A percentile compares a stretch with the other conserved stretches of the same genome.
These are phyloP conservation scores for Capsicum pubescens DNA, from an alignment of 257 asterid genomes.

Conservation along the genomic window DNA sequence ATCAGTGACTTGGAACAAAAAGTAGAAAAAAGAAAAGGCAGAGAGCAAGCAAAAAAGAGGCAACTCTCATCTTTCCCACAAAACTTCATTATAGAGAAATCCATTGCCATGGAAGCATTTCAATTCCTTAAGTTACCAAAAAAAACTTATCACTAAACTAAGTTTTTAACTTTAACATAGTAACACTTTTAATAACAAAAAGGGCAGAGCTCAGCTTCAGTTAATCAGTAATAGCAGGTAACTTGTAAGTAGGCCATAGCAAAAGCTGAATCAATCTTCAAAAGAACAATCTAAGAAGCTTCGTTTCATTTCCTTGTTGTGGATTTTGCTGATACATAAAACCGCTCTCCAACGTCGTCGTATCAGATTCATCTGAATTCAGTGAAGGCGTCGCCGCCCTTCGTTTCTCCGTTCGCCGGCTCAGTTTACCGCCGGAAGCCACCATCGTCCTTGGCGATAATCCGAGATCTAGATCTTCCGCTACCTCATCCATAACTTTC, in stretches of 20 bases:
- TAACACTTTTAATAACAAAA: neutral
- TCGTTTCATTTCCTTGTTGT: conserved; percentile 33
- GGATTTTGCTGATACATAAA: conserved; percentile 41
- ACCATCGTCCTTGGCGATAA: conserved; percentile 32
- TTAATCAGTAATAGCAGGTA: neutral
- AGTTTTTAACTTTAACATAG: neutral
- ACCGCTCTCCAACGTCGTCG: conserved; percentile 71
- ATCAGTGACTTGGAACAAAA: conserved; percentile 12
- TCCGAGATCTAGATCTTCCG: conserved; percentile 39
- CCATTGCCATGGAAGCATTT: conserved; percentile 34
- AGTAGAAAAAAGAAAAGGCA: neutral
- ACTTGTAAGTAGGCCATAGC: neutral
- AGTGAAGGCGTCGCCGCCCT: conserved; percentile 48
- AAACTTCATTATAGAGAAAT: conserved; percentile 32
- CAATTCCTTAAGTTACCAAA: conserved; percentile 17
- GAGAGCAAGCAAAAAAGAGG: conserved; percentile 18
- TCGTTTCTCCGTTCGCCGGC: conserved; percentile 34
- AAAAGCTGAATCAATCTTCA: conserved; percentile 10
- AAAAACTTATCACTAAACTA: neutral
- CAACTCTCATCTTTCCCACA: conserved; percentile 43
- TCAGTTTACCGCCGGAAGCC: conserved; percentile 34
- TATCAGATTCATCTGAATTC: conserved; percentile 63
- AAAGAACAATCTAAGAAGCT: conserved; percentile 62
- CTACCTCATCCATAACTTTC: conserved; percentile 25
- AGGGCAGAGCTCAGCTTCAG: neutral